Percentiles rank a stretch among this genome's conserved stretches.
phyloP scores from a whole-genome alignment of 139 green algal species.

The Chlorella sp. region DNA sequence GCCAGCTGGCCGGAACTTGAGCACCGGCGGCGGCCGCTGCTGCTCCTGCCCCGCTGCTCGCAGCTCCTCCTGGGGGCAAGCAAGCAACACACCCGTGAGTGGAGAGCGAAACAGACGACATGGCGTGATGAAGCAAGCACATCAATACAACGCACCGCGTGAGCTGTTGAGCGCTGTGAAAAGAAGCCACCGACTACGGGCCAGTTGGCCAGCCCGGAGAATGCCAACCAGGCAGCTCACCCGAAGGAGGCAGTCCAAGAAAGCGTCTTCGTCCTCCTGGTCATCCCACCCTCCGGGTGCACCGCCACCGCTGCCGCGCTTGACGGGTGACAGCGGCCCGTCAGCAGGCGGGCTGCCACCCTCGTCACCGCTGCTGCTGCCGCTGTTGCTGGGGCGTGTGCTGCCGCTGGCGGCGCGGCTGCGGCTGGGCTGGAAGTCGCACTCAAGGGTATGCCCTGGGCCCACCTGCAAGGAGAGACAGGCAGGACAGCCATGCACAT shows the following conservation, averaged over 20 bases:
- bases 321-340: too few species aligned
- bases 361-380: neutral
- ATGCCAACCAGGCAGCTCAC: neutral
- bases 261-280: slow-evolving; percentile 56
- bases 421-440: neutral
- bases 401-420: neutral
- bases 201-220: too few species aligned
- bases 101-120: neutral
- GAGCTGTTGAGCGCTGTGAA: too few species aligned
- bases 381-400: neutral
- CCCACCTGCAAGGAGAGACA: neutral
- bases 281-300: slow-evolving; percentile 7
- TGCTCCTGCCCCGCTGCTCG: slow-evolving; percentile 1
- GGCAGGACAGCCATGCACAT: too few species aligned
- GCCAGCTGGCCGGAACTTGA: slow-evolving; percentile 29
- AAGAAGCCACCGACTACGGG: too few species aligned
- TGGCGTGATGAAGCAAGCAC: too few species aligned
- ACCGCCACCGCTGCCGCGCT: neutral
- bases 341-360: neutral
- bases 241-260: slow-evolving; percentile 48
- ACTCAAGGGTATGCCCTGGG: slow-evolving; percentile 2
- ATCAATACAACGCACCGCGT: too few species aligned
- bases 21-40: slow-evolving; percentile 27
- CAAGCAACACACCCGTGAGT: too few species aligned
- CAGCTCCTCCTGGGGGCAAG: slow-evolving; percentile 28